These are phyloP conservation scores for Monascus ruber DNA, from an alignment of 2,329 filamentous ascomycete species.

Conservation along the genomic window DNA sequence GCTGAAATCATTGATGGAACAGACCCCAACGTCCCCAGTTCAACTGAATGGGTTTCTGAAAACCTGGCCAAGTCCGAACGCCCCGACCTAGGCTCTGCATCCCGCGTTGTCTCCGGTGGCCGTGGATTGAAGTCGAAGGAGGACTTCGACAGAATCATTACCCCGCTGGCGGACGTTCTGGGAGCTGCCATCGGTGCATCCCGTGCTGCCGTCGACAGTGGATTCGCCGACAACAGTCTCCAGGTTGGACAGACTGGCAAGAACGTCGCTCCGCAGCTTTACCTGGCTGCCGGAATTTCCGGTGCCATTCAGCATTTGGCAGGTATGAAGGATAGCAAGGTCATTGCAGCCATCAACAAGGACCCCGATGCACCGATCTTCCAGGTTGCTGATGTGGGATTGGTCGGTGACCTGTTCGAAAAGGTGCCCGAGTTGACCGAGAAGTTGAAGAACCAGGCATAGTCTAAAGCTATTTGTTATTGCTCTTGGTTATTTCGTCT, in stretches of 20 bases:
- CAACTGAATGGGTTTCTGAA: conserved; percentile 86
- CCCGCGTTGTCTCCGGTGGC: conserved; percentile 82
- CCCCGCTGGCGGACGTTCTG: conserved; percentile 80
- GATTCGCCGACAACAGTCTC: conserved; percentile 95
- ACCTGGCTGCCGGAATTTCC: conserved; percentile 89
- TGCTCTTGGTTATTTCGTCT: not conserved
- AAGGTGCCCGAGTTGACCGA: conserved; percentile 92
- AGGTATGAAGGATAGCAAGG: conserved; percentile 99
- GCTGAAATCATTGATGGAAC: conserved; percentile 68
- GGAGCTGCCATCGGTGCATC: conserved; percentile 95
- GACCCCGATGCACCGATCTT: conserved; percentile 95
- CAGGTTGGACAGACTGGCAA: conserved; percentile 98
- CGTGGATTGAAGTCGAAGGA: conserved; percentile 95
- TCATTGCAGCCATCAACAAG: conserved; percentile 98
- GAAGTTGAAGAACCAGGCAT: conserved; percentile 59
- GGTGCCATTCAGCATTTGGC: conserved; percentile 97
- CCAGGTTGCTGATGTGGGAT: conserved; percentile 89
- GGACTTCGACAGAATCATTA: conserved; percentile 87
- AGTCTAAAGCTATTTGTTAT: not conserved
- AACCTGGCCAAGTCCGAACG: conserved; percentile 87
- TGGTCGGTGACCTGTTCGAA: conserved; percentile 92
- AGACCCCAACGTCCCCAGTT: conserved; percentile 64
- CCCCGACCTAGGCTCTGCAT: conserved; percentile 82
- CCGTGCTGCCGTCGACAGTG: conserved; percentile 88
- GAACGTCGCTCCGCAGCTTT: conserved; percentile 92